Conservation (phyloP, 805 yeast genomes). For the Candida yuanshanica region DNA sequence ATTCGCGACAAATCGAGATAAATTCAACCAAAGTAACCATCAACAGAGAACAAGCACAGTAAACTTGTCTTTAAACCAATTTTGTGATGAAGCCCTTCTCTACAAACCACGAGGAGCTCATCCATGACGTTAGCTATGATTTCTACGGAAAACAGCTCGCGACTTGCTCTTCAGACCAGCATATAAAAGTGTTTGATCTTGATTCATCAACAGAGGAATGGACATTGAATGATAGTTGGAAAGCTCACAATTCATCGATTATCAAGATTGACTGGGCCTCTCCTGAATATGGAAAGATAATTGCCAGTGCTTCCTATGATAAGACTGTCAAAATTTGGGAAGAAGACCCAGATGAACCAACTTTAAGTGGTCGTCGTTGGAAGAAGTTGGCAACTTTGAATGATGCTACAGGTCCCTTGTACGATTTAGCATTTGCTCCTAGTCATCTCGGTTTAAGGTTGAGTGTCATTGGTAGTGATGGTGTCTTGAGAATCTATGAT, state of each 20-base stretch:
- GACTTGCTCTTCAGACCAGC: conserved; percentile 93
- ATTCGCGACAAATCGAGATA: too few relatives aligned
- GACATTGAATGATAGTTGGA: conserved; percentile 86
- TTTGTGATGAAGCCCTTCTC: conserved; percentile 61
- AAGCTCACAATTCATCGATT: conserved; percentile 88
- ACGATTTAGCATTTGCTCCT: conserved; percentile 88
- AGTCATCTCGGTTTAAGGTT: conserved; percentile 72
- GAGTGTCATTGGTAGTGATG: conserved; percentile 88
- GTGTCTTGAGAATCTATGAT: conserved; percentile 78
- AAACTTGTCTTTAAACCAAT: too few relatives aligned
- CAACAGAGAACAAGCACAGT: too few relatives aligned
- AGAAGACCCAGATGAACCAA: conserved; percentile 73
- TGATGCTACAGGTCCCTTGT: conserved; percentile 84
- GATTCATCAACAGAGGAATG: conserved; percentile 65
- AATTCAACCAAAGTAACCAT: too few relatives aligned
- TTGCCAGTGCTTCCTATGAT: conserved; percentile 88
- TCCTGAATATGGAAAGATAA: conserved; percentile 84
- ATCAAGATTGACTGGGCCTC: conserved; percentile 87
- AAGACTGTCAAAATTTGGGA: conserved; percentile 88
- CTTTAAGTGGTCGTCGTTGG: conserved; percentile 84
- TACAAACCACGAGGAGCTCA: conserved; percentile 89
- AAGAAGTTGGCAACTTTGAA: conserved; percentile 65
- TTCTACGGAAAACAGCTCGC: conserved; percentile 91
- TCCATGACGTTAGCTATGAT: conserved; percentile 87
- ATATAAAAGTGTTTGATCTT: conserved; percentile 80